phyloP scores from a whole-genome alignment of 2,329 filamentous ascomycete species.

The Bipolaris victoriae region DNA sequence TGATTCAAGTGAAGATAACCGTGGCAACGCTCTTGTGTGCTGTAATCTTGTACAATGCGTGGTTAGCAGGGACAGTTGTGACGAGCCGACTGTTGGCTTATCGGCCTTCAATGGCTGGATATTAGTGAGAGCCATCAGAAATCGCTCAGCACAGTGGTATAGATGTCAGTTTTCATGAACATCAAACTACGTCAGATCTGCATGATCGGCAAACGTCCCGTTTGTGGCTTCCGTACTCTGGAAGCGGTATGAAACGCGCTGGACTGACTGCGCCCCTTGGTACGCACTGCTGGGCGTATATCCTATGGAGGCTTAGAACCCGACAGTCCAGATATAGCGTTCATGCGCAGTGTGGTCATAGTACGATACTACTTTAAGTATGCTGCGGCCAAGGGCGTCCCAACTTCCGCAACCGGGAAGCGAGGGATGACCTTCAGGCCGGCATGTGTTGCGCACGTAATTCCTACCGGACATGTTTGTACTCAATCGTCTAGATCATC shows the following conservation, averaged over 20 bases:
- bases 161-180: conserved; percentile 47
- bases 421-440: conserved; percentile 43
- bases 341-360: conserved; percentile 40
- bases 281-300: conserved; percentile 36
- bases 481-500: conserved; percentile 60
- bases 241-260: conserved; percentile 38
- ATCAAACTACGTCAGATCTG: conserved; percentile 39
- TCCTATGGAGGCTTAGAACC: conserved; percentile 34
- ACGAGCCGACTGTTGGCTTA: conserved; percentile 37
- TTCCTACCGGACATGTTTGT: conserved; percentile 39
- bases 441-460: conserved; percentile 38
- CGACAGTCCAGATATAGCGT: conserved; percentile 41
- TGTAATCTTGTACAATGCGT: conserved; percentile 44
- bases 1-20: conserved; percentile 40
- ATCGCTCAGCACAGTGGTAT: conserved; percentile 44
- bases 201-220: conserved; percentile 43
- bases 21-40: conserved; percentile 31
- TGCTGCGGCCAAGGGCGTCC: conserved; percentile 39
- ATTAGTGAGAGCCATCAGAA: conserved; percentile 42
- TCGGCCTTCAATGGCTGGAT: conserved; percentile 45
- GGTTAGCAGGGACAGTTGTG: conserved; percentile 49
- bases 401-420: conserved; percentile 41
- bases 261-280: conserved; percentile 45
- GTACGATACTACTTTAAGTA: conserved; percentile 37
- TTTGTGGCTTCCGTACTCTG: conserved; percentile 38